A percentile compares a stretch with the other conserved stretches of the same genome.
These are phyloP conservation scores for Silene conica DNA, from an alignment of 148 eudicot species.

Conservation along the genomic window DNA sequence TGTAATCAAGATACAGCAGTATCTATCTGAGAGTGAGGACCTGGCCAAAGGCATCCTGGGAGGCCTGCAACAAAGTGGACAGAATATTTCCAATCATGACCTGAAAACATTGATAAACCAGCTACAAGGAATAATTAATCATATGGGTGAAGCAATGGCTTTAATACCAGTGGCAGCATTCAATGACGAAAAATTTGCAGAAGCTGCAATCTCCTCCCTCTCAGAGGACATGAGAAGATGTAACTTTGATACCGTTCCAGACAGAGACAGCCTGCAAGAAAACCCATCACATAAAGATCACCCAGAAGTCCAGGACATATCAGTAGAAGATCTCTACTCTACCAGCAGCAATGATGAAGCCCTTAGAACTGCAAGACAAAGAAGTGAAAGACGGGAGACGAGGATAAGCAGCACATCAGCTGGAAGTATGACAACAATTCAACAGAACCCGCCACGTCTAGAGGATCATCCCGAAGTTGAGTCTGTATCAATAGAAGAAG, in stretches of 20 bases:
- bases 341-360: neutral
- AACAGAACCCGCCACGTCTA: slow-evolving; percentile 7
- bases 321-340: neutral
- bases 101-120: slow-evolving; percentile 29
- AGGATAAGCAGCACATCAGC: too few species aligned
- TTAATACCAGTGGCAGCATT: slow-evolving; percentile 39
- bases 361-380: neutral
- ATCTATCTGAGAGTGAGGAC: slow-evolving; percentile 37
- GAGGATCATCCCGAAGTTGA: slow-evolving; percentile 14
- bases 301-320: slow-evolving; percentile 10
- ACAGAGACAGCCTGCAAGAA: slow-evolving; percentile 2
- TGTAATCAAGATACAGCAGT: slow-evolving; percentile 31
- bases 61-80: slow-evolving; percentile 23
- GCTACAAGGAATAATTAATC: slow-evolving; percentile 50
- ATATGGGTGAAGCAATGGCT: slow-evolving; percentile 56
- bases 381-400: neutral
- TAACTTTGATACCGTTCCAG: slow-evolving; percentile 29
- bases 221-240: slow-evolving; percentile 56
- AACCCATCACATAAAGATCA: slow-evolving; percentile 14
- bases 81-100: slow-evolving; percentile 23
- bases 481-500: slow-evolving; percentile 30
- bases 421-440: neutral
- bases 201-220: slow-evolving; percentile 44
- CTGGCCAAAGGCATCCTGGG: slow-evolving; percentile 37
- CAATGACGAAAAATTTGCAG: slow-evolving; percentile 36